A percentile compares a stretch with the other conserved stretches of the same genome.
phyloP scores from a whole-genome alignment of 2,329 filamentous ascomycete species.

The Fusarium sp. region DNA sequence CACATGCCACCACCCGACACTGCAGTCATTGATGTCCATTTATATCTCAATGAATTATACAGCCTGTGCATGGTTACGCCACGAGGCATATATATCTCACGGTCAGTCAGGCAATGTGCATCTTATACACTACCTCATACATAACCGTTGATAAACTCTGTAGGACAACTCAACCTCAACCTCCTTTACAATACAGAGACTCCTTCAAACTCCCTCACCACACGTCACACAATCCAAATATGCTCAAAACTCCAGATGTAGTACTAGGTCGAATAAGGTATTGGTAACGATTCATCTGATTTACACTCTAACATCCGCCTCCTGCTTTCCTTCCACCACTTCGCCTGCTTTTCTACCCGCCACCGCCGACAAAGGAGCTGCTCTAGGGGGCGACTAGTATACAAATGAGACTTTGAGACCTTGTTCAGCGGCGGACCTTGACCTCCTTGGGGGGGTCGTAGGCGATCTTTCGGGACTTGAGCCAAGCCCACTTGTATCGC shows the following conservation, averaged over 20 bases:
- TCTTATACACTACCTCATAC: not conserved
- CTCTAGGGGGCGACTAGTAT: slow-evolving; percentile 57
- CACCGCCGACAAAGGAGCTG: slow-evolving; percentile 56
- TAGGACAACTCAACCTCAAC: not conserved
- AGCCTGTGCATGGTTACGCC: not conserved
- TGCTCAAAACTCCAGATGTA: slow-evolving; percentile 4
- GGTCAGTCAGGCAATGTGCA: not conserved
- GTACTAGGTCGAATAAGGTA: slow-evolving; percentile 43
- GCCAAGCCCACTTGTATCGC: slow-evolving; percentile 98
- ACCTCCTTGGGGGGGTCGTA: slow-evolving; percentile 79
- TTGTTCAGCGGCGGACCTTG: slow-evolving; percentile 60
- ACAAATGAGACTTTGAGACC: slow-evolving; percentile 49
- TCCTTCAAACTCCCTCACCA: not conserved
- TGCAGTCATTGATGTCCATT: not conserved
- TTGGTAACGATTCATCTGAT: slow-evolving; percentile 60
- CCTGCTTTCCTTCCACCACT: slow-evolving; percentile 43
- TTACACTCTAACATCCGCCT: slow-evolving; percentile 59
- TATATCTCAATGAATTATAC: not conserved
- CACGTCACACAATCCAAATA: not conserved
- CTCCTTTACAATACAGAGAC: not conserved
- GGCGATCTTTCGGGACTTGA: slow-evolving; percentile 95
- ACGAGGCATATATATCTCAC: not conserved
- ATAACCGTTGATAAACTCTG: not conserved
- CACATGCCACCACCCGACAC: not conserved
- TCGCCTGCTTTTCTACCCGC: slow-evolving; percentile 52